These are phyloP conservation scores for Nicotiana attenuata DNA, from an alignment of 257 asterid species.

Conservation along the genomic window DNA sequence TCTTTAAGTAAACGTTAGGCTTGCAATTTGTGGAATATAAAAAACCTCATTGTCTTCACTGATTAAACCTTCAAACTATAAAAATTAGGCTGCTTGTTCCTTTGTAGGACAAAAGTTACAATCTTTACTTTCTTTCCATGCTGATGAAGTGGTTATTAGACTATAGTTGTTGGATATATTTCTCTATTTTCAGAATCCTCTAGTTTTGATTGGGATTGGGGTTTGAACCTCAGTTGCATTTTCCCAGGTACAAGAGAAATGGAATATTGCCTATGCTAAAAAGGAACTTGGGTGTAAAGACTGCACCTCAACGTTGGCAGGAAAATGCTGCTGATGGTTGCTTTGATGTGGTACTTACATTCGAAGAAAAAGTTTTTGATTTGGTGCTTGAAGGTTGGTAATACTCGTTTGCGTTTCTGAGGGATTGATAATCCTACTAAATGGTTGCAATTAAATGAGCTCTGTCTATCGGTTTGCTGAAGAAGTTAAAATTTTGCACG, in stretches of 20 bases:
- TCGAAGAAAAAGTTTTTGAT: constrained; percentile 95
- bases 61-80: background rate
- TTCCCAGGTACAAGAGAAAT: constrained; percentile 72
- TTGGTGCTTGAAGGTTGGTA: constrained; percentile 89
- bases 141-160: background rate
- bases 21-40: background rate
- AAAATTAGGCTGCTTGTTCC: background rate
- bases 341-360: constrained; percentile 86
- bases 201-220: background rate
- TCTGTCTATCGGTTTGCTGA: background rate
- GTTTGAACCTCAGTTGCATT: background rate
- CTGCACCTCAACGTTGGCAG: constrained; percentile 97
- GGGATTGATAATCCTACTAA: background rate
- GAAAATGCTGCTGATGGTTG: constrained; percentile 83
- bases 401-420: background rate
- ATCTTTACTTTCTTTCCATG: background rate
- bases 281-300: constrained; percentile 76
- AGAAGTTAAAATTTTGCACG: background rate
- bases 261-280: constrained; percentile 98
- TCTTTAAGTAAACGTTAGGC: background rate
- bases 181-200: background rate
- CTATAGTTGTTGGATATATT: background rate
- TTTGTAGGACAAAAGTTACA: background rate
- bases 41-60: background rate
- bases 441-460: background rate